Base-by-base conservation (phyloP, 768 basidiomycete genomes). In the Lyophyllum semitale region DNA sequence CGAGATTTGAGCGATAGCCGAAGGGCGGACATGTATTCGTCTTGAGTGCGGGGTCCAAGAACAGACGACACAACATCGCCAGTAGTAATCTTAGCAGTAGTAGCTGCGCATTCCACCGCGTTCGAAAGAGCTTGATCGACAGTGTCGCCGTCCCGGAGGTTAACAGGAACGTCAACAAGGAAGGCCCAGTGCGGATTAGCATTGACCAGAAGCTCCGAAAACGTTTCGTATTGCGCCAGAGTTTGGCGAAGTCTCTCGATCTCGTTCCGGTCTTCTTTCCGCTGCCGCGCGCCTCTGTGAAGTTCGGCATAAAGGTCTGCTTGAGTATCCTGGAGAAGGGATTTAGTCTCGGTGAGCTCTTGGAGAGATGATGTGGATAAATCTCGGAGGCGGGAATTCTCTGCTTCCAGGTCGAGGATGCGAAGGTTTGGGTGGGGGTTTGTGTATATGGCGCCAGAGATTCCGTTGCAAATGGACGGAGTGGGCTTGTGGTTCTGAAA, bases 11-110 rank as follows among this genome's bases (percentile, higher is more conserved):
- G 66, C 29, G 77, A 76, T 60, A 79, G 55, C 44, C 77, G 72
- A 48, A 82, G 68, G 8, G 79, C 77, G 17, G 78, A 76, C 48
- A 73, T 67, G 60, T 82, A 81, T 40, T 77, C 71, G 22, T 76
- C 75, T 23, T 71, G 63, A 35, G 72, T 74, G 35, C 75, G 72
- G 25, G 71, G 60, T 32, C 66, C 63, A 45, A 65, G 62, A 35
- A 58, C 53, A 35, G 64, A 60, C 22, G 59, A 59, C 5, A 53
- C 27, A 33, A 48, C 13, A 44, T 52, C 33, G 8, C 41, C 37
- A 26, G 45, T 18, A 32, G 22, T 25, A 11, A 32, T 32, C n/a
- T 18, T 41, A 20, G 22, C 23, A n/a, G 38, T 26, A 18, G 38
- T 32, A 18, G 22, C 44, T 33, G 51, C 55, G 32, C 53, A 53